These are phyloP conservation scores for Paraconiothyrium sp. DNA, from an alignment of 2,329 filamentous ascomycete species.

Conservation along the genomic window DNA sequence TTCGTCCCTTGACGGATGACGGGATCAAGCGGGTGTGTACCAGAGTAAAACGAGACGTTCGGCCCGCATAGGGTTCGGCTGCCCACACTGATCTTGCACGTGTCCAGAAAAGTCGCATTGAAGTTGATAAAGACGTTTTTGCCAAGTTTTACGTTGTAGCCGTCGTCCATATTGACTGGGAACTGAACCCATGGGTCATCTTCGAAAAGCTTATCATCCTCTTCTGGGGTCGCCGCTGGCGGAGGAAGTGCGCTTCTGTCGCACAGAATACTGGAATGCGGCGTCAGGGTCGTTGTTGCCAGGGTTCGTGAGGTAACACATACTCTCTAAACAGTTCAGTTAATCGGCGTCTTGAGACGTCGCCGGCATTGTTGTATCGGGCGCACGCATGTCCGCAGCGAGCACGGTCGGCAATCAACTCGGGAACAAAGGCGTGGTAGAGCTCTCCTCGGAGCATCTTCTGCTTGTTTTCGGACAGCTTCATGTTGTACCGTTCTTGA, in stretches of 20 bases:
- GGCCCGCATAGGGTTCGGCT: constrained; percentile 81
- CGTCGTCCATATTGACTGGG: constrained; percentile 79
- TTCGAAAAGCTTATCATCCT: constrained; percentile 71
- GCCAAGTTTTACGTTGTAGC: constrained; percentile 76
- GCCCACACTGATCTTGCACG: constrained; percentile 77
- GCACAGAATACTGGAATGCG: constrained; percentile 64
- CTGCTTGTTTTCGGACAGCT: constrained; percentile 47
- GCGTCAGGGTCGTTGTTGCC: constrained; percentile 20
- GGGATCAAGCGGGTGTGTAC: constrained; percentile 80
- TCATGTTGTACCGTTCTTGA: constrained; percentile 28
- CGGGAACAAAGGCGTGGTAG: constrained; percentile 77
- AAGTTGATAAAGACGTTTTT: constrained; percentile 78
- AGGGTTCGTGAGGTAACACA: constrained; percentile 43
- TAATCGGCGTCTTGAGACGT: constrained; percentile 68
- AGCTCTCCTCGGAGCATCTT: constrained; percentile 74
- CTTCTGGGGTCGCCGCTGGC: constrained; percentile 63
- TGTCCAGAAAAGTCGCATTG: constrained; percentile 80
- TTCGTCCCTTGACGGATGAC: constrained; percentile 75
- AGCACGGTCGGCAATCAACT: constrained; percentile 70
- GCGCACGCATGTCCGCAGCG: constrained; percentile 69
- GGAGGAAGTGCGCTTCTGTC: constrained; percentile 73
- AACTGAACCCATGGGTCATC: constrained; percentile 74
- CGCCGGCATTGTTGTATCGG: constrained; percentile 70
- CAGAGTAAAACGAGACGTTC: constrained; percentile 79
- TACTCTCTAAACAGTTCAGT: constrained; percentile 78